Base-by-base conservation (phyloP, 331 rosid genomes). In the Quercus lobata region DNA sequence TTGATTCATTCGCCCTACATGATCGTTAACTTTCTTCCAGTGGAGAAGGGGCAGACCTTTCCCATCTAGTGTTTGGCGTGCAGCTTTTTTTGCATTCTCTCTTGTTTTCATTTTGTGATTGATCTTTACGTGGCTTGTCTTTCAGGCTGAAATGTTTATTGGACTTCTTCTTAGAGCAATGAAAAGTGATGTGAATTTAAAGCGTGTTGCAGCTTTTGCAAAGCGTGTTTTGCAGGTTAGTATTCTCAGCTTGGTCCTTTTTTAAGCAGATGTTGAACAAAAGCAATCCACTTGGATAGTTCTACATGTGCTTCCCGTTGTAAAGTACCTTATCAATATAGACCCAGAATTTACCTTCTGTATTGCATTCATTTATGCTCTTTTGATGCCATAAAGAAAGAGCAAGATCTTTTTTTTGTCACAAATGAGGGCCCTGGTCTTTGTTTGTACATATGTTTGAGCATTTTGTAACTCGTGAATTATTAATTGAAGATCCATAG, bases 101-200 rank as follows among this genome's bases (percentile, higher is more conserved):
- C 49, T 7, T n/a, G 17, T 44, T 30, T 78, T 46, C 52, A 60
- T 22, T 62, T 6, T 78, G 37, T 57, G 37, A 49, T 66, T 37
- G 24, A 16, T 72, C 77, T 24, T 77, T 60, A 79, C 1, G 19
- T 66, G 75, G 15, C 60, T 65, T 53, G n/a, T 41, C 79, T 76
- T 81, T 60, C 91, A 95, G 99, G 91, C 92, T 35, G 99, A 96
- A 83, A 93, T 93, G 97, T 96, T 96, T 63, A 84, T 96, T 71
- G 99, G 93, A 69, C 99, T 96, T 77, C 84, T 96, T 73, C 85
- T 93, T 22, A 86, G 96, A 78, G 96, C 99, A 71, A 93, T 96
- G 99, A 96, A 93, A 84, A 86, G 84, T 79, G 99, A 96, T 86
- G 88, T 93, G 63, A 93, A 90, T 74, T 79, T 96, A 84, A 96